Percentiles rank a stretch among this genome's conserved stretches.
Conservation (phyloP, 352 stramenopile genomes). For the Phytophthora pisi region DNA sequence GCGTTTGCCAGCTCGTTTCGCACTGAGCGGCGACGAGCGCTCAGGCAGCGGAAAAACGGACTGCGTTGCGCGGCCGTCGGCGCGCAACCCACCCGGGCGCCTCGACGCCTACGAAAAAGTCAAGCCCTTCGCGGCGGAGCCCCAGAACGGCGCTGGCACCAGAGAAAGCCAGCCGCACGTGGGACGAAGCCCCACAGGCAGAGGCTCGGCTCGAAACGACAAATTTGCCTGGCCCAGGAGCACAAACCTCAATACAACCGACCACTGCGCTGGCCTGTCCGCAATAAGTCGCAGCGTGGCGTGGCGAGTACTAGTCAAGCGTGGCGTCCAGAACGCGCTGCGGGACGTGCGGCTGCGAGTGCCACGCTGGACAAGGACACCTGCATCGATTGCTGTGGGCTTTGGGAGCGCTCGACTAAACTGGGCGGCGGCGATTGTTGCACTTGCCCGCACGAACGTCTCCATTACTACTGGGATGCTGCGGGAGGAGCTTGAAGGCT, state of each 20-base stretch:
- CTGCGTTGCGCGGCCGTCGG: constrained; percentile 1
- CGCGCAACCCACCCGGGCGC: constrained; percentile 1
- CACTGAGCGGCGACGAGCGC: constrained; percentile 3
- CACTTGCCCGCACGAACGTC: neutral
- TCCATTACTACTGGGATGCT: constrained; percentile 25
- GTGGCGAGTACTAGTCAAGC: neutral
- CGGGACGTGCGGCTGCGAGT: constrained; percentile 7
- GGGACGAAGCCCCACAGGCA: constrained; percentile 31
- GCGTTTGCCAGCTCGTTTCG: constrained; percentile 11
- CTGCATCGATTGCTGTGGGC: neutral
- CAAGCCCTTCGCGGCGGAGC: constrained; percentile 22
- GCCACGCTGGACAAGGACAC: neutral
- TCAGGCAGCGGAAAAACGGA: constrained; percentile 18
- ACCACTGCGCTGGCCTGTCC: constrained; percentile 12
- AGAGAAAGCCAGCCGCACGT: constrained; percentile 37
- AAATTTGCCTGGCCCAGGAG: constrained; percentile 17
- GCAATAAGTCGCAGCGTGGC: constrained; percentile 17
- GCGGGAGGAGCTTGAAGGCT: neutral
- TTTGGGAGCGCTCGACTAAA: constrained; percentile 8
- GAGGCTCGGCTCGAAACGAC: constrained; percentile 31
- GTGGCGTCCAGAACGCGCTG: constrained; percentile 10
- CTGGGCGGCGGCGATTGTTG: neutral
- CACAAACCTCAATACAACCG: constrained; percentile 34
- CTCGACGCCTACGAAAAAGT: constrained; percentile 23
- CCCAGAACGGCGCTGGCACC: constrained; percentile 21